These are phyloP conservation scores for Leccinum variicolor DNA, from an alignment of 768 basidiomycete species.

Conservation along the genomic window DNA sequence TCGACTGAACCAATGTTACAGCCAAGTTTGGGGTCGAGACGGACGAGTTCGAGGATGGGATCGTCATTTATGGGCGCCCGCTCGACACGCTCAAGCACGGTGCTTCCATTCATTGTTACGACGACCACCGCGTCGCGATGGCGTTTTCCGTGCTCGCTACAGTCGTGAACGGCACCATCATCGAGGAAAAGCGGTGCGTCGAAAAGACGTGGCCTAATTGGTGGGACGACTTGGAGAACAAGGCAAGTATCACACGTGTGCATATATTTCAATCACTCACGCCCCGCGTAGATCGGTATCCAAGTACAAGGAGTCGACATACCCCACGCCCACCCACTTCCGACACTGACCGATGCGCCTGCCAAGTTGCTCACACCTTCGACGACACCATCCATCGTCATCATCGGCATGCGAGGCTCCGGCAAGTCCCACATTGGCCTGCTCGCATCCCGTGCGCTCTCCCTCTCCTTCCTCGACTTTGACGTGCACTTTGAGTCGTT, in stretches of 20 bases:
- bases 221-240: constrained; percentile 98
- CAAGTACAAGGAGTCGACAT: constrained; percentile 84
- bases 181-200: constrained; percentile 96
- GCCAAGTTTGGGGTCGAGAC: constrained; percentile 95
- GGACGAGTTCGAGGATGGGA: constrained; percentile 87
- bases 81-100: constrained; percentile 58
- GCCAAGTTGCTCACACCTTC: constrained; percentile 21
- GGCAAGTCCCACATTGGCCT: constrained; percentile 90
- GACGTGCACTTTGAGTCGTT: constrained; percentile 73
- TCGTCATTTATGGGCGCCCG: constrained; percentile 82
- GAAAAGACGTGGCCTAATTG: constrained; percentile 99
- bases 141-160: constrained; percentile 88
- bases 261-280: not conserved
- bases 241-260: constrained; percentile 46
- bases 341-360: constrained; percentile 44
- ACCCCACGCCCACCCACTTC: constrained; percentile 28
- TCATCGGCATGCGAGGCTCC: constrained; percentile 96
- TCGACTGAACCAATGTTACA: constrained; percentile 27
- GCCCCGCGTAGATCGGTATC: constrained; percentile 70
- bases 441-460: constrained; percentile 69
- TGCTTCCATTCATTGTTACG: constrained; percentile 91
- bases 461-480: constrained; percentile 79
- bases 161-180: constrained; percentile 66
- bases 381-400: constrained; percentile 57
- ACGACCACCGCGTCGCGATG: constrained; percentile 99